Percentiles rank a stretch among this genome's conserved stretches.
phyloP scores from a whole-genome alignment of 2,329 filamentous ascomycete species.

The Didymellaceae sp. region DNA sequence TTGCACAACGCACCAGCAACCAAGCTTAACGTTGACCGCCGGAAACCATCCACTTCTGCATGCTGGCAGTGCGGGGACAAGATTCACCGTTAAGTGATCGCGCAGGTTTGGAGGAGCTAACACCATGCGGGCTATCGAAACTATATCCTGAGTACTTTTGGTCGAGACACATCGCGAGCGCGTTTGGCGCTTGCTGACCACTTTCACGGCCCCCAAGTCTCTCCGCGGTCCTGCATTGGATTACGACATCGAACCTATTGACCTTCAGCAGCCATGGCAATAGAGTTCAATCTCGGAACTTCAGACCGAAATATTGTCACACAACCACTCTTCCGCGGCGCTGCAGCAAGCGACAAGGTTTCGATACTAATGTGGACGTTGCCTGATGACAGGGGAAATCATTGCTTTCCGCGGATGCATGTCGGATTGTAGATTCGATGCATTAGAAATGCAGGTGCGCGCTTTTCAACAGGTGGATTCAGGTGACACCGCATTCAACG shows the following conservation, averaged over 20 bases:
- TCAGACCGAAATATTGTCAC: neutral
- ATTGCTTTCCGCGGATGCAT: slow-evolving; percentile 3
- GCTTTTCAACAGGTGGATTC: neutral
- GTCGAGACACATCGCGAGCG: slow-evolving; percentile 7
- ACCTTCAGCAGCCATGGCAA: neutral
- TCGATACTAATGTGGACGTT: neutral
- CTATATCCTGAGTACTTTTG: slow-evolving; percentile 10
- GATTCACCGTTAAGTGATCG: slow-evolving; percentile 7
- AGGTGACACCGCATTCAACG: slow-evolving; percentile 3
- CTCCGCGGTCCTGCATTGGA: neutral
- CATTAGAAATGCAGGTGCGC: slow-evolving; percentile 12
- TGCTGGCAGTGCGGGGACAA: slow-evolving; percentile 6
- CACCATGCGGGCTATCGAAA: slow-evolving; percentile 14
- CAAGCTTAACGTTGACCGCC: slow-evolving; percentile 4
- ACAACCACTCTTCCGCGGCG: neutral
- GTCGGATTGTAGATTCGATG: slow-evolving; percentile 5
- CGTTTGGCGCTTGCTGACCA: slow-evolving; percentile 17
- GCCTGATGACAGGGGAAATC: neutral
- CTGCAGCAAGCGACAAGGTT: slow-evolving; percentile 2
- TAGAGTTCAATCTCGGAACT: neutral
- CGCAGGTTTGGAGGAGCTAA: slow-evolving; percentile 4
- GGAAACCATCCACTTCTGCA: slow-evolving; percentile 2
- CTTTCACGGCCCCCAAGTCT: neutral
- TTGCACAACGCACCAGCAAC: slow-evolving; percentile 8
- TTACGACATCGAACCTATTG: neutral